phyloP scores from a whole-genome alignment of 2,329 filamentous ascomycete species.

The Clonostachys byssicola region DNA sequence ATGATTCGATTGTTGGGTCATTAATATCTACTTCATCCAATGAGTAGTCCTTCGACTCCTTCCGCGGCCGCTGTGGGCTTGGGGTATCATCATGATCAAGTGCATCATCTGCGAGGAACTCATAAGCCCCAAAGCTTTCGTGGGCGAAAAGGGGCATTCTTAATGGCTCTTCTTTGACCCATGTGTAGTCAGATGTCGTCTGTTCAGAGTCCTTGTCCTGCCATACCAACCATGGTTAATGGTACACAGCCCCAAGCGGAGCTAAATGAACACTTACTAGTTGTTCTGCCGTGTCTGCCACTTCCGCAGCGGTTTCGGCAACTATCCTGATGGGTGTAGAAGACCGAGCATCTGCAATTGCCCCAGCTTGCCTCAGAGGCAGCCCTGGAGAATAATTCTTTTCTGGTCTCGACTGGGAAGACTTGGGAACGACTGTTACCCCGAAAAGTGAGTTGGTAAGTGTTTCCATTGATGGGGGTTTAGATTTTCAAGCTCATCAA shows the following conservation, averaged over 20 bases:
- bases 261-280: constrained; percentile 20
- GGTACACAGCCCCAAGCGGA: background rate
- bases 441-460: too few relatives aligned
- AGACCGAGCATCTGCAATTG: constrained; percentile 13
- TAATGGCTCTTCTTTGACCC: constrained; percentile 8
- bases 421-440: too few relatives aligned
- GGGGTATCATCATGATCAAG: background rate
- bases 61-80: constrained; percentile 1
- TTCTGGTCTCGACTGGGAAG: too few relatives aligned
- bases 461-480: too few relatives aligned
- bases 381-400: too few relatives aligned
- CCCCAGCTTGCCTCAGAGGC: too few relatives aligned
- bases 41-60: background rate
- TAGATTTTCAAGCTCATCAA: too few relatives aligned
- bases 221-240: background rate
- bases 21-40: constrained; percentile 24
- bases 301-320: constrained; percentile 36
- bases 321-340: constrained; percentile 33
- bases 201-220: background rate
- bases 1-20: constrained; percentile 43
- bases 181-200: constrained; percentile 1
- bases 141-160: constrained; percentile 40
- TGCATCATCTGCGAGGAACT: constrained; percentile 19
- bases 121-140: constrained; percentile 37
- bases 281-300: constrained; percentile 31